Evolutionary conservation across 768 basidiomycete genomes (phyloP).

Genomic region (Pleurotus cornucopiae): DNA sequence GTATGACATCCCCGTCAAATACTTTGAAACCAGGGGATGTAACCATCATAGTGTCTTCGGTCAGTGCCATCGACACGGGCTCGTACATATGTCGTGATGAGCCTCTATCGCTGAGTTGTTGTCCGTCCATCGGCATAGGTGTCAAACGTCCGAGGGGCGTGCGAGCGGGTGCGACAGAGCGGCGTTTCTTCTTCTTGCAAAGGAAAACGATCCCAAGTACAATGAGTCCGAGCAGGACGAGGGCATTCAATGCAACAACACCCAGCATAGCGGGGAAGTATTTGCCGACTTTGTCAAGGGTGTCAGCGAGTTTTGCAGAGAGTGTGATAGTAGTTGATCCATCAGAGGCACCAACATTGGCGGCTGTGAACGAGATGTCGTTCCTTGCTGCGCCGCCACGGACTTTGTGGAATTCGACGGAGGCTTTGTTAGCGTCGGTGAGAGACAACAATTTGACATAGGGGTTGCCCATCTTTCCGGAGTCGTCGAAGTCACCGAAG

Average conservation of each 20-base stretch:
- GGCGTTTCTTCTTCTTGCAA: slow-evolving; percentile 41
- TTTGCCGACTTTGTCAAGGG: slow-evolving; percentile 57
- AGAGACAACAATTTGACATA: slow-evolving; percentile 74
- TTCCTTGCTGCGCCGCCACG: slow-evolving; percentile 63
- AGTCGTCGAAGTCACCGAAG: slow-evolving; percentile 71
- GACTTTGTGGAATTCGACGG: slow-evolving; percentile 59
- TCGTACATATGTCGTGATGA: slow-evolving; percentile 50
- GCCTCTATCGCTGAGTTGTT: slow-evolving; percentile 37
- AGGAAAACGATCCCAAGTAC: slow-evolving; percentile 49
- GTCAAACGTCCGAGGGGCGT: slow-evolving; percentile 37
- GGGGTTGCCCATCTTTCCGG: slow-evolving; percentile 67
- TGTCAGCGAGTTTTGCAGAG: slow-evolving; percentile 52
- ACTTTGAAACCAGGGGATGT: slow-evolving; percentile 56
- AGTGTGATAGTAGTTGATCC: slow-evolving; percentile 45
- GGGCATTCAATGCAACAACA: slow-evolving; percentile 73
- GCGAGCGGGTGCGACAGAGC: slow-evolving; percentile 22
- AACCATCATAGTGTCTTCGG: slow-evolving; percentile 52
- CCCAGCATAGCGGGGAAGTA: slow-evolving; percentile 74
- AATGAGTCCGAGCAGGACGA: slow-evolving; percentile 57
- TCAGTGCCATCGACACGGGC: slow-evolving; percentile 67
- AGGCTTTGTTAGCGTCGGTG: slow-evolving; percentile 65
- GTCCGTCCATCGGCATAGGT: slow-evolving; percentile 53
- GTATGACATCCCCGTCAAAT: slow-evolving; percentile 25
- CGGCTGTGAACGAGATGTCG: slow-evolving; percentile 66
- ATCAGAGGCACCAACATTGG: slow-evolving; percentile 33